A percentile compares a stretch with the other conserved stretches of the same genome.
Evolutionary conservation across 306 rosid genomes (phyloP).

Genomic region (Astragalus glycyphyllos): DNA sequence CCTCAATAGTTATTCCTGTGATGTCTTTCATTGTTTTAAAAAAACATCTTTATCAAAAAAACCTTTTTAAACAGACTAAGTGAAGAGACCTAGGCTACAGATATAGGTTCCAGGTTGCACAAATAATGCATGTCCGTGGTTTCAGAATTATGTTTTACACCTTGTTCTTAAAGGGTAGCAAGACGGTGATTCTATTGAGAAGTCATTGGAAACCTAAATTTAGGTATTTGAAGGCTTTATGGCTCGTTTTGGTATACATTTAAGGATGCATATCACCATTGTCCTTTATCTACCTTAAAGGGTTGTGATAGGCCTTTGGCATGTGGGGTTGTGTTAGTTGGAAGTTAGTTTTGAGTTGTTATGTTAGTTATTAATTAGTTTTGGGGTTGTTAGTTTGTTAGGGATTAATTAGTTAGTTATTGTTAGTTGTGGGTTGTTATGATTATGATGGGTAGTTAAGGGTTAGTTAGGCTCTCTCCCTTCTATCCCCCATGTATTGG

Average conservation of each 20-base stretch:
- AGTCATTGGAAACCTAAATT: slow-evolving; percentile 40
- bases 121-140: slow-evolving; percentile 14
- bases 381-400: too few species aligned
- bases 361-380: too few species aligned
- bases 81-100: slow-evolving; percentile 21
- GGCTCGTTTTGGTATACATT: slow-evolving; percentile 34
- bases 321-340: too few species aligned
- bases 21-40: slow-evolving; percentile 7
- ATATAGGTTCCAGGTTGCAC: slow-evolving; percentile 30
- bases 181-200: slow-evolving; percentile 39
- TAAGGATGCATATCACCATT: slow-evolving; percentile 38
- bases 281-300: slow-evolving; percentile 24
- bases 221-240: slow-evolving; percentile 40
- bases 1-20: slow-evolving; percentile 1
- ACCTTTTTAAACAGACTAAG: slow-evolving; percentile 25
- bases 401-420: too few species aligned
- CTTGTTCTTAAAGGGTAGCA: slow-evolving; percentile 40
- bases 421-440: too few species aligned
- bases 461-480: too few species aligned
- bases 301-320: too few species aligned
- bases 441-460: too few species aligned
- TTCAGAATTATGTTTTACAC: slow-evolving; percentile 7
- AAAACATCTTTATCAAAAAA: slow-evolving; percentile 10
- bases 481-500: too few species aligned
- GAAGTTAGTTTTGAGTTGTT: too few species aligned